Evolutionary conservation across 2,329 filamentous ascomycete species (phyloP).

Genomic region (Calonectria pseudoreteaudii): DNA sequence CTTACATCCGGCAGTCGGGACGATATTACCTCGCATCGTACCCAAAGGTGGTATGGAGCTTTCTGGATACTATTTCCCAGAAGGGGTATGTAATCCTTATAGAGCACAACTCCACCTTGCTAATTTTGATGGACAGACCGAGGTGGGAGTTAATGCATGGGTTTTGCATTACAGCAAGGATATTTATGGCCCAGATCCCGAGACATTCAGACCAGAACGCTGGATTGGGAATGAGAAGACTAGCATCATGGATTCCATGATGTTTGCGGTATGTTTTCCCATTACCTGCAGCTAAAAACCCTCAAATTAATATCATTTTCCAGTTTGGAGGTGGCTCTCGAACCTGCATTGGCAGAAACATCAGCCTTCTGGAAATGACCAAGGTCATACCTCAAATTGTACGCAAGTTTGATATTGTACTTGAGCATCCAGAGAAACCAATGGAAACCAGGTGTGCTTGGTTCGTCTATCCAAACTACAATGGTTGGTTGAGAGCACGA

Average conservation of each 20-base stretch:
- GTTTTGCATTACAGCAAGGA: neutral
- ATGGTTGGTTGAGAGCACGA: neutral
- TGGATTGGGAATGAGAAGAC: neutral
- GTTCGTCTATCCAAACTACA: neutral
- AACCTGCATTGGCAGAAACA: neutral
- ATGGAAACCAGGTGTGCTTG: neutral
- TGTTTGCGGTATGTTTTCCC: neutral
- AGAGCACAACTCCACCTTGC: neutral
- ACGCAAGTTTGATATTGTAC: neutral
- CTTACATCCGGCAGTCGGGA: neutral
- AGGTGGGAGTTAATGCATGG: neutral
- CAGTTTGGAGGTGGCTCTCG: neutral
- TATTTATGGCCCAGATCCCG: neutral
- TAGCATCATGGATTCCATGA: neutral
- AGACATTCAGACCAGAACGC: neutral
- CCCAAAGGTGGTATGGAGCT: neutral
- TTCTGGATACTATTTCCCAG: neutral
- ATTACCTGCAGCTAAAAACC: neutral
- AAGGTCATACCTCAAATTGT: neutral
- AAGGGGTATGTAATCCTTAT: neutral
- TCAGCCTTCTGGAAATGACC: neutral
- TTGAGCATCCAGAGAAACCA: neutral
- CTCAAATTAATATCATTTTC: neutral
- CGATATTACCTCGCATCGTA: neutral
- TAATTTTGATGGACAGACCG: neutral